Evolutionary conservation across 306 rosid genomes (phyloP), one percentile per base, ranked within the genome.

Genomic region (Begonia masoniana): DNA sequence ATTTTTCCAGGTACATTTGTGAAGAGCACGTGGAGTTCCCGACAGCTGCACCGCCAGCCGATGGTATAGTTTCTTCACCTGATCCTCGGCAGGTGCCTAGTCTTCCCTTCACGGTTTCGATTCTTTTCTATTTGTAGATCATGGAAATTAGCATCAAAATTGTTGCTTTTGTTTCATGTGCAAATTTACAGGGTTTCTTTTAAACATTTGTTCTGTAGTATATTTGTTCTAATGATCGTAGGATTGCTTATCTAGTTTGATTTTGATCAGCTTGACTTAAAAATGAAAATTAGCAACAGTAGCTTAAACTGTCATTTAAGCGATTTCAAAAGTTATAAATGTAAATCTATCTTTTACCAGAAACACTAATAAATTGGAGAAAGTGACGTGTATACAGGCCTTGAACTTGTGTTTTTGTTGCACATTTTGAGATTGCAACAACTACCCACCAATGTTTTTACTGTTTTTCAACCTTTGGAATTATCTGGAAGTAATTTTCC

Each of bases 11-110:
- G 85, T 68, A 74, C 95, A n/a, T 26, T 68, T 21, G 66, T 74
- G 6, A 68, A 71, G 52, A 68, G 74, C 55, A 67, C 96, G 12
- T 81, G 94, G 94, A 81, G 97, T 71, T 91, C 92, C 16, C 56
- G 85, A 10, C 88, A 83, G 52, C 75, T 91, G 47, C 96, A 91
- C 54, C 69, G 74, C 67, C 88, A 76, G 74, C 79, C 83, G 53
- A 55, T 71, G 55, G 48, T 31, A 45, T 56, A 59, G 57, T 39
- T 50, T 35, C n/a, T 56, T 56, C 62, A 52, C 54, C 13, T 43
- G 47, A 9, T 12, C 10, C 47, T 43, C 3, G 13, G 47, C 12
- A 9, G 47, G 1, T 43, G 47, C 6, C 12, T 9, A 9, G 10
- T 43, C 47, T 9, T 43, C 3, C 13, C 47, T 43, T 43, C 47